A percentile compares a stretch with the other conserved stretches of the same genome.
phyloP scores from a whole-genome alignment of 306 rosid species.

The Castanea mollissima region DNA sequence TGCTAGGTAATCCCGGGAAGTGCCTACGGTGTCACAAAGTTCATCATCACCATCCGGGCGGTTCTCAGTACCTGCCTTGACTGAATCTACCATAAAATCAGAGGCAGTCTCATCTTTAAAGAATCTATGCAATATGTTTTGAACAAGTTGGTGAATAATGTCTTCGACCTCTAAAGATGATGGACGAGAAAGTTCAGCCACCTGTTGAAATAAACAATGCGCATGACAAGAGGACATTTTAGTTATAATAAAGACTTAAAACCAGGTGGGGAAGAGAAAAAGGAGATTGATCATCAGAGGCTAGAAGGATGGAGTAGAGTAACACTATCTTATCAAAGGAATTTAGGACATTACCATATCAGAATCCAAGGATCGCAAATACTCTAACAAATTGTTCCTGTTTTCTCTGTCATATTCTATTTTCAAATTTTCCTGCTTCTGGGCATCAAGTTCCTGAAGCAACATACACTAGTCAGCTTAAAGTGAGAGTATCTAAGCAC shows the following conservation, averaged over 20 bases:
- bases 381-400: slow-evolving; percentile 75
- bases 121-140: slow-evolving; percentile 56
- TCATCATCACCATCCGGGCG: slow-evolving; percentile 37
- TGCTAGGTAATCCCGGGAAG: slow-evolving; percentile 93
- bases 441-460: slow-evolving; percentile 75
- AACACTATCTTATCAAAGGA: slow-evolving; percentile 9
- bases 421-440: slow-evolving; percentile 57
- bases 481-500: slow-evolving; percentile 13
- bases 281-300: no score
- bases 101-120: slow-evolving; percentile 48
- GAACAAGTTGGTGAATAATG: slow-evolving; percentile 83
- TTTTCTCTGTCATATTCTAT: slow-evolving; percentile 59
- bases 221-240: not conserved
- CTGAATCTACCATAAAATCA: slow-evolving; percentile 41
- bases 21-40: slow-evolving; percentile 43
- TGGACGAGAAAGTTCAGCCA: slow-evolving; percentile 75
- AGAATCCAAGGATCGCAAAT: slow-evolving; percentile 83
- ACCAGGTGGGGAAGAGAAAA: not conserved
- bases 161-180: slow-evolving; percentile 86
- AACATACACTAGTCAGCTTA: slow-evolving; percentile 17
- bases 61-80: slow-evolving; percentile 36
- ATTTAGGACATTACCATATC: slow-evolving; percentile 57
- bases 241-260: not conserved
- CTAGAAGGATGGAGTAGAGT: not conserved
- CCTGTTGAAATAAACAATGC: slow-evolving; percentile 49